Conservation (phyloP, 306 rosid species). For the Trifolium dubium region DNA sequence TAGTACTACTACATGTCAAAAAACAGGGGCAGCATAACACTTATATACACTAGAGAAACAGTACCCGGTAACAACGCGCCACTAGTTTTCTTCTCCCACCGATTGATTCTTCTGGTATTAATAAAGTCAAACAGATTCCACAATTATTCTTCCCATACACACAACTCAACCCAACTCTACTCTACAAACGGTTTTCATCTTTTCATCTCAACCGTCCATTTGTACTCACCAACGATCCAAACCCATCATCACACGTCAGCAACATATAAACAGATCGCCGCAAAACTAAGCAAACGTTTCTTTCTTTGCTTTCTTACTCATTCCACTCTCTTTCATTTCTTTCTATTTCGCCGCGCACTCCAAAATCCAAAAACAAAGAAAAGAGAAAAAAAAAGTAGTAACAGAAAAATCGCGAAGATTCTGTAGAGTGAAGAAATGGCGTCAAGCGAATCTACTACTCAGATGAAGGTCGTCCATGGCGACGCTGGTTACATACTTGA, state of each 20-base stretch:
- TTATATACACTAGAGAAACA: not conserved
- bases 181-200: not conserved
- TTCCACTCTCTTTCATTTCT: slow-evolving; percentile 17
- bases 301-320: not conserved
- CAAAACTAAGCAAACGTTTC: not conserved
- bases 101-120: slow-evolving; percentile 18
- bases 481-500: slow-evolving; percentile 72
- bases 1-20: too few species aligned
- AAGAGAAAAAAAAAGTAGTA: not conserved
- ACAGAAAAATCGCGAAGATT: slow-evolving; percentile 5
- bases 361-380: not conserved
- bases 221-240: slow-evolving; percentile 10
- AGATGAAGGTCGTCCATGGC: slow-evolving; percentile 60
- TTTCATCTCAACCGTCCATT: slow-evolving; percentile 32
- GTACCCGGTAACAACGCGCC: slow-evolving; percentile 24
- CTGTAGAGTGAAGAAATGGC: slow-evolving; percentile 39
- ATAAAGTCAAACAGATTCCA: slow-evolving; percentile 11
- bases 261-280: slow-evolving; percentile 22
- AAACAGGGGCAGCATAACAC: slow-evolving; percentile 10
- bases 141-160: not conserved
- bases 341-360: slow-evolving; percentile 12
- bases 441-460: slow-evolving; percentile 40
- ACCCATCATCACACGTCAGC: slow-evolving; percentile 20
- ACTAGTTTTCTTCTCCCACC: slow-evolving; percentile 30
- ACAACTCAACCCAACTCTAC: slow-evolving; percentile 4